Evolutionary conservation across 805 yeast genomes (phyloP), one percentile per base, ranked within the genome.

Genomic region (Candida parachauliodes): DNA sequence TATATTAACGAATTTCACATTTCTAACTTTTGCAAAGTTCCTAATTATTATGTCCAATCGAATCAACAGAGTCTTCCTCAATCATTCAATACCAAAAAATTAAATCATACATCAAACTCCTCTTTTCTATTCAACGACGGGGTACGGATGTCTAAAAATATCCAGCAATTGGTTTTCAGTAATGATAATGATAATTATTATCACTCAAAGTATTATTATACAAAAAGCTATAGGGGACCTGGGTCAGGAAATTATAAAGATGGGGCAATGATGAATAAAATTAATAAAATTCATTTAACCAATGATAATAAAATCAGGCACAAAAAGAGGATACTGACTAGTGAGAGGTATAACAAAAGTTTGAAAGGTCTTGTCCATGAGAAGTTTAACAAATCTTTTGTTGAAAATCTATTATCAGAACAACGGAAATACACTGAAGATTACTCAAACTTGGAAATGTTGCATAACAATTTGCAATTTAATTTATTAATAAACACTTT

Each of bases 211-310:
- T 68, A 68, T 46, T 67, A 55, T 45, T 68, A 66, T 43, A 55
- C 60, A 16, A 65, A 65, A 42, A 55, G 60, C 23, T 65, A 65
- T 39, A 53, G 72, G 32, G 74, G 74, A 1, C 72, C 72, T 2
- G 74, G 74, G 2, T 60, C 66, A 30, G 73, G 74, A 2, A 68
- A 66, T 41, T 68, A 64, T 45, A 68, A 68, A 43, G 74, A 68
- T 46, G 70, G 69, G 1, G 61, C 70, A 2, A 45, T 68, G 28
- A 59, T 65, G 42, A 66, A 62, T 43, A 52, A 61, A 29, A 62
- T 68, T 43, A 68, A 65, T 47, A 56, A 56, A 36, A 58, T 68
- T 30, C 62, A 55, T 5, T 38, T 51, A n/a, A 47, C 58, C 1
- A 22, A 38, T n/a, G 43, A 48, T n/a, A 33, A 41, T 11, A 35